Conservation (phyloP, 805 yeast genomes). For the Cyberlindnera galapagoensis region DNA sequence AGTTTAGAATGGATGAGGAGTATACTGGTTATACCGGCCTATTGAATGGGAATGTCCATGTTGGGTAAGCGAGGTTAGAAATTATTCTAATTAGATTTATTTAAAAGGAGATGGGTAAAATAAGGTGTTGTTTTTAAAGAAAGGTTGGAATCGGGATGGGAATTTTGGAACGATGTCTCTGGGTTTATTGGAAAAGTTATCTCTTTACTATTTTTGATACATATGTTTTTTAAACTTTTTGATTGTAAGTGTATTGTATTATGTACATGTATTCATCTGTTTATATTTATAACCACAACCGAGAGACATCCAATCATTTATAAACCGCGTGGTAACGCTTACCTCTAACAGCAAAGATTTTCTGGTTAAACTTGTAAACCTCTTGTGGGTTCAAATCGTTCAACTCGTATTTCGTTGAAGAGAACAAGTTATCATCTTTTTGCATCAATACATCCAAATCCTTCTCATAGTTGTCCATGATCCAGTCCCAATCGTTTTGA, state of each 20-base stretch:
- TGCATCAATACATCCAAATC: slow-evolving; percentile 81
- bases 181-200: too few species aligned
- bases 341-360: slow-evolving; percentile 88
- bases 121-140: too few species aligned
- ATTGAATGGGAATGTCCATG: too few species aligned
- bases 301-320: slow-evolving; percentile 9
- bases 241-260: background rate
- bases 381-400: slow-evolving; percentile 91
- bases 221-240: background rate
- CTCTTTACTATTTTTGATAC: background rate
- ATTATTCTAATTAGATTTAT: too few species aligned
- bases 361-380: slow-evolving; percentile 86
- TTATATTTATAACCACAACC: slow-evolving; percentile 1
- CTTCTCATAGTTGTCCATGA: slow-evolving; percentile 55
- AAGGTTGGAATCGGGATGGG: too few species aligned
- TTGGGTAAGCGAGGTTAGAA: too few species aligned
- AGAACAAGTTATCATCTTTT: slow-evolving; percentile 64
- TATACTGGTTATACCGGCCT: too few species aligned
- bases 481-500: slow-evolving; percentile 63
- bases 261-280: slow-evolving; percentile 2
- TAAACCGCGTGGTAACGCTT: slow-evolving; percentile 88
- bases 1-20: slow-evolving; percentile 31
- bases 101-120: too few species aligned
- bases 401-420: slow-evolving; percentile 90
- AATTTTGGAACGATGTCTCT: too few species aligned